A percentile compares a stretch with the other conserved stretches of the same genome.
These are phyloP conservation scores for Globisporangium viniferum DNA, from an alignment of 352 stramenopile species.

Conservation along the genomic window DNA sequence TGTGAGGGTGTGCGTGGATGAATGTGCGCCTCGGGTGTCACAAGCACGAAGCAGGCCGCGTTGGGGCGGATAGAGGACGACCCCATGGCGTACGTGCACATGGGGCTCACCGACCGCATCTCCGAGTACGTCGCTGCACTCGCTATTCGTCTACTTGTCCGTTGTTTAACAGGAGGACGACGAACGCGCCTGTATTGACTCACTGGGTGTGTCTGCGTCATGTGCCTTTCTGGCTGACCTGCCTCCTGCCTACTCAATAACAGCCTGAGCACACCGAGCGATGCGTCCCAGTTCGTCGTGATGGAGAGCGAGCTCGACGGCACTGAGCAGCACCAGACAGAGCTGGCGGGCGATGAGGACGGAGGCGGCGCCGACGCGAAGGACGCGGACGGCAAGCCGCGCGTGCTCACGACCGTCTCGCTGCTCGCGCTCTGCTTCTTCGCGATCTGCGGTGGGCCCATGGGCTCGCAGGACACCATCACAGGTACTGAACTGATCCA, in stretches of 20 bases:
- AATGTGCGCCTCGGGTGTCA: neutral
- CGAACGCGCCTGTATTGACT: neutral
- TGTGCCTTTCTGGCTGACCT: neutral
- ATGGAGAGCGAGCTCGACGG: constrained; percentile 16
- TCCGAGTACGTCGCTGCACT: constrained; percentile 14
- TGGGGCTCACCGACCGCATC: constrained; percentile 14
- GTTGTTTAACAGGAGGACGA: neutral
- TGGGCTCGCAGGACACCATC: constrained; percentile 42
- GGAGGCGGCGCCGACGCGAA: constrained; percentile 2
- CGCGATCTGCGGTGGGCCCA: constrained; percentile 39
- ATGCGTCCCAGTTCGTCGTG: constrained; percentile 17
- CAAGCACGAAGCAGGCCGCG: neutral
- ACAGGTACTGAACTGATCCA: constrained; percentile 15
- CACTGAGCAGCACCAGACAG: constrained; percentile 3
- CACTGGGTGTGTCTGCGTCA: neutral
- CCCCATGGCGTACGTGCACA: constrained; percentile 11
- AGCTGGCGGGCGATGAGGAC: neutral
- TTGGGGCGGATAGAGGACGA: neutral
- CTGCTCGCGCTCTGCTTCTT: constrained; percentile 63
- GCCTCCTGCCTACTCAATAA: neutral
- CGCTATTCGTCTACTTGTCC: neutral
- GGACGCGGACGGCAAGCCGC: constrained; percentile 6
- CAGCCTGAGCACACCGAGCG: constrained; percentile 12
- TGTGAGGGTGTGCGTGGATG: neutral
- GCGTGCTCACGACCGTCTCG: constrained; percentile 31